phyloP scores from a whole-genome alignment of 441 rosid species.

The Jatropha podagrica region DNA sequence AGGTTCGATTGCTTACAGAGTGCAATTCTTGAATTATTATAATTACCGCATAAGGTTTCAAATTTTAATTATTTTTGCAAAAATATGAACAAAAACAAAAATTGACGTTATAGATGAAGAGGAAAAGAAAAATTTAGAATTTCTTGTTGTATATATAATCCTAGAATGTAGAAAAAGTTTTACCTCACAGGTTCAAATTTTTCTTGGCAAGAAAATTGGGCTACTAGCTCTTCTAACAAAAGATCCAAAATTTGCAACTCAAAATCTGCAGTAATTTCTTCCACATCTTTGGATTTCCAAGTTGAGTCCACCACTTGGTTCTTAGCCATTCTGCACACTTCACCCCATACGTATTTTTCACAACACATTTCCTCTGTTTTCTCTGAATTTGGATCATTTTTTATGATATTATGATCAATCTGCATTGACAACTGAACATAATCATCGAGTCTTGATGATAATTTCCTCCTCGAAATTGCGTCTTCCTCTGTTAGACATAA shows the following conservation, averaged over 20 bases:
- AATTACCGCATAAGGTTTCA: too few species aligned
- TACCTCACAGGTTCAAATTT: slow-evolving; percentile 25
- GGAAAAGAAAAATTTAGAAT: background rate
- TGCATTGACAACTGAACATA: slow-evolving; percentile 18
- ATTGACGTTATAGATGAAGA: background rate
- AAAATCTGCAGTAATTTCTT: slow-evolving; percentile 45
- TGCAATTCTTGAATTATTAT: too few species aligned
- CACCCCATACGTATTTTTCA: slow-evolving; percentile 33
- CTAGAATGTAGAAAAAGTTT: slow-evolving; percentile 11
- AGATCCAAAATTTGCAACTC: slow-evolving; percentile 45
- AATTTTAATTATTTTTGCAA: too few species aligned
- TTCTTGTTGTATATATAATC: slow-evolving; percentile 8
- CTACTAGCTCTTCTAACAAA: slow-evolving; percentile 52
- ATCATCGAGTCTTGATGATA: slow-evolving; percentile 37
- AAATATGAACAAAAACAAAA: too few species aligned
- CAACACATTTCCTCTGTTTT: slow-evolving; percentile 20
- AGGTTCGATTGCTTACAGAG: too few species aligned
- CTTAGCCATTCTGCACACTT: slow-evolving; percentile 39
- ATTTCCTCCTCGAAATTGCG: slow-evolving; percentile 37
- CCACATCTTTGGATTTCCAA: slow-evolving; percentile 34
- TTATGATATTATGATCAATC: slow-evolving; percentile 25
- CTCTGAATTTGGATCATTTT: slow-evolving; percentile 20
- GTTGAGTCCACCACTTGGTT: slow-evolving; percentile 31
- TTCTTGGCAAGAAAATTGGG: slow-evolving; percentile 23
- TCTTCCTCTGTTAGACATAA: slow-evolving; percentile 32